Conservation (phyloP, 2,329 filamentous ascomycete genomes). For the Colletotrichum scovillei region DNA sequence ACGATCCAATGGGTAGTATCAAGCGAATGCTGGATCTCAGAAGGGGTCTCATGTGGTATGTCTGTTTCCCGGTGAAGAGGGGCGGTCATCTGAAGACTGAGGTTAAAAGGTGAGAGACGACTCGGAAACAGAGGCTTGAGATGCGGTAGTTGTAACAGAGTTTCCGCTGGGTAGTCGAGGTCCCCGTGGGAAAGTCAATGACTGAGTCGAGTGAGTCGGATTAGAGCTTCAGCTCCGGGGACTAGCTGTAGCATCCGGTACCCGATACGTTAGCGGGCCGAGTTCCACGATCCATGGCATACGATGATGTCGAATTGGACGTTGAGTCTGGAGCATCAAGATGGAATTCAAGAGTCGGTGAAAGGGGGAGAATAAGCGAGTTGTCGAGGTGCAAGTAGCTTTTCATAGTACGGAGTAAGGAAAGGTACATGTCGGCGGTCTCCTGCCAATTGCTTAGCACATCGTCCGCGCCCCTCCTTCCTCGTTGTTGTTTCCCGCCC, state of each 20-base stretch:
- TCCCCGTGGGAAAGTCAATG: background rate
- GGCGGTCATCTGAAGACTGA: too few species aligned
- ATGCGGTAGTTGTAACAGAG: background rate
- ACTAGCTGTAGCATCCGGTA: background rate
- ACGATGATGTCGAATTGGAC: too few species aligned
- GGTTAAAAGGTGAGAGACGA: background rate
- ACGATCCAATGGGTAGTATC: background rate
- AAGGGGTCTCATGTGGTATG: background rate
- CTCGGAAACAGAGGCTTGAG: background rate
- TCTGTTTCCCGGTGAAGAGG: background rate
- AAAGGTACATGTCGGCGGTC: too few species aligned
- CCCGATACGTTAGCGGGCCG: background rate
- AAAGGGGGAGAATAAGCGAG: constrained; percentile 3
- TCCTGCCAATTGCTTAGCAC: background rate
- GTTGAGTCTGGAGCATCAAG: background rate
- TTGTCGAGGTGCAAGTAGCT: background rate
- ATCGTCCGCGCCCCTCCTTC: background rate
- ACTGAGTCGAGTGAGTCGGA: background rate
- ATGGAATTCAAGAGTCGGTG: constrained; percentile 12
- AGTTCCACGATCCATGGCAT: too few species aligned
- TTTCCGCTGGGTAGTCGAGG: background rate
- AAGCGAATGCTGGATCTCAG: background rate
- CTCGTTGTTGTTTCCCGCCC: background rate
- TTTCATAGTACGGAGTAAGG: background rate
- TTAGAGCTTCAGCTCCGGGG: background rate